Evolutionary conservation across 768 basidiomycete species (phyloP), one percentile per base, ranked within the genome.

Genomic region (Lentinula raphanica): DNA sequence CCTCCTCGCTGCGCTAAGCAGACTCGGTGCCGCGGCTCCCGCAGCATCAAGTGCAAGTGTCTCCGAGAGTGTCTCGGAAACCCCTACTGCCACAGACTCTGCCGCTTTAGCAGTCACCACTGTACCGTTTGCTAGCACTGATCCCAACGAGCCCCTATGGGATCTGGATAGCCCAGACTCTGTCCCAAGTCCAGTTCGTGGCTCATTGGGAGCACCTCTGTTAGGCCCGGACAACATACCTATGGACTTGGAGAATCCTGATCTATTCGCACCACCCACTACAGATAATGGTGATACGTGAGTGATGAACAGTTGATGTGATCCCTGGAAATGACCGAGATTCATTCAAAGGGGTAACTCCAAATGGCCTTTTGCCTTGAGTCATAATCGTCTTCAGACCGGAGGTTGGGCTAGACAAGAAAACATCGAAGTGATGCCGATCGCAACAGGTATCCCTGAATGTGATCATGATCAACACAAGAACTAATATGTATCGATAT

Each of bases 361-460:
- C 25, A 83, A 84, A 65, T 84, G 84, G 84, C 76, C 84, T 0
- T 82, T 84, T 65, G 67, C 69, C 58, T 64, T 84, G 40, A 83
- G 81, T 56, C 79, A 79, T 63, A 84, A 82, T 60, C 77, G 81
- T n/a, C 66, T 86, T 15, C 77, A 79, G 58, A 76, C 75, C 0
- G 84, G 83, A 12, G 84, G 84, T 0, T 86, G 84, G 84, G 80
- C 82, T 27, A 74, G 83, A 40, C 76, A 83, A 62, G 73, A 83
- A 67, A 82, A 82, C 55, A 64, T 81, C 80, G 68, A 68, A 32
- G 64, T 67, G 1, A 74, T 84, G 79, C 82, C 83, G 2, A 71
- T 82, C 23, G 82, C 83, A 3, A 74, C 69, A 31, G 72, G 80
- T 77, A 61, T 8, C 6, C n/a, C 23, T 29, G 3, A 36, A 28